Conservation (phyloP, 495 filamentous ascomycete genomes). For the Cenococcum geophilum region DNA sequence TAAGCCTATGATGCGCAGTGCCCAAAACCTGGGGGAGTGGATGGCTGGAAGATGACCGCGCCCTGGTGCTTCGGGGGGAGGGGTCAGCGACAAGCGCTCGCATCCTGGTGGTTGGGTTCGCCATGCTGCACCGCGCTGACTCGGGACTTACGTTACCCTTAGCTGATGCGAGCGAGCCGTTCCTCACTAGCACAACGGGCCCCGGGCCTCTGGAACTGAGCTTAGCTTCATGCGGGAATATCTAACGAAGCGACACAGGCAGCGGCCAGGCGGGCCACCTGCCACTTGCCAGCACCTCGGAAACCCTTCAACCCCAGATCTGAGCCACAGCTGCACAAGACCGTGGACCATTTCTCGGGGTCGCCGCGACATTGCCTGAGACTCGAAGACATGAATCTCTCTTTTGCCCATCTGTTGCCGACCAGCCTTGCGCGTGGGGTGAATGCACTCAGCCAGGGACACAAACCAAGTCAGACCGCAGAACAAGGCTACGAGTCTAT, state of each 20-base stretch:
- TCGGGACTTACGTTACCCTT: constrained; percentile 9
- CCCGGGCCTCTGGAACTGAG: constrained; percentile 10
- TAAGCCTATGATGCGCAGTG: constrained; percentile 6
- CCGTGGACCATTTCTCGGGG: constrained; percentile 21
- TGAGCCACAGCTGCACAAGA: constrained; percentile 22
- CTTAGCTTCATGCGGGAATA: constrained; percentile 13
- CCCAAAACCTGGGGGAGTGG: background rate
- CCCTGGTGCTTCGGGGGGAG: too few species aligned
- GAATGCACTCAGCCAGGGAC: constrained; percentile 13
- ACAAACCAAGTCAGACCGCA: constrained; percentile 8
- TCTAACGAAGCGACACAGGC: constrained; percentile 10
- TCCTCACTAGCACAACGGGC: constrained; percentile 20
- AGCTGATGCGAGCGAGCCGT: constrained; percentile 12
- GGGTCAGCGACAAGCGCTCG: background rate
- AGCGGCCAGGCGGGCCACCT: constrained; percentile 3
- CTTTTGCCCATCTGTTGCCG: constrained; percentile 9
- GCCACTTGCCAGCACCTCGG: constrained; percentile 18
- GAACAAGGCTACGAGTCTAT: constrained; percentile 21
- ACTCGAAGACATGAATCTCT: constrained; percentile 1
- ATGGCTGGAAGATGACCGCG: too few species aligned
- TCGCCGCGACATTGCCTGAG: constrained; percentile 6
- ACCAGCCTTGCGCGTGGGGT: constrained; percentile 14
- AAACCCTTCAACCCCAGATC: constrained; percentile 24
- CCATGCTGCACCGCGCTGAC: constrained; percentile 21
- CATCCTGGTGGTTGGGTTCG: constrained; percentile 16